These are phyloP conservation scores for Incumbomyces delicatus DNA, from an alignment of 2,329 filamentous ascomycete species.

Conservation along the genomic window DNA sequence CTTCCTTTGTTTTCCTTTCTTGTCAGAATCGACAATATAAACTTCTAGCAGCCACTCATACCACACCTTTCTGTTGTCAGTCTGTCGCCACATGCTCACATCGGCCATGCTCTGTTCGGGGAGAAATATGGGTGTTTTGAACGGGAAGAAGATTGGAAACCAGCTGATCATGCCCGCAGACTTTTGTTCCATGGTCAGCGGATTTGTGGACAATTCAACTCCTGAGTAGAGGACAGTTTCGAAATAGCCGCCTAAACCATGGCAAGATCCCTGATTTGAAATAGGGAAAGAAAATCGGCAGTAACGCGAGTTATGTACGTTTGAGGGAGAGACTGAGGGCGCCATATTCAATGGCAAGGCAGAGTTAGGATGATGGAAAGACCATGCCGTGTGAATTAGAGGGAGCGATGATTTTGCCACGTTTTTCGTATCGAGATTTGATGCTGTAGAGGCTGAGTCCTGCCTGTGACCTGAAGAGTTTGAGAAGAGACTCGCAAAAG, in stretches of 20 bases:
- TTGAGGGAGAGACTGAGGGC: constrained; percentile 39
- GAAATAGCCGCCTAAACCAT: constrained; percentile 90
- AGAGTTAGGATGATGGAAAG: constrained; percentile 30
- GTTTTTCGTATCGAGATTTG: constrained; percentile 19
- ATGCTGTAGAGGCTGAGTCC: constrained; percentile 1
- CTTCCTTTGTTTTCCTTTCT: constrained; percentile 17
- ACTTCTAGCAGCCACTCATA: constrained; percentile 96
- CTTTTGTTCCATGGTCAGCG: constrained; percentile 82
- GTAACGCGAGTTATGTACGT: constrained; percentile 83
- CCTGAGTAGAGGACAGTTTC: constrained; percentile 81
- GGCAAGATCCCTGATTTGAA: constrained; percentile 68
- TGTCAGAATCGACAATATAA: constrained; percentile 38
- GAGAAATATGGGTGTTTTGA: constrained; percentile 78
- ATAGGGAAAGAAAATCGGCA: constrained; percentile 71
- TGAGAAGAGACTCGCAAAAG: constrained; percentile 2
- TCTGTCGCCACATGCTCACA: constrained; percentile 91
- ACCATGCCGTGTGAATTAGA: constrained; percentile 36
- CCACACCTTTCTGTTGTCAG: constrained; percentile 92
- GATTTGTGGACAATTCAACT: constrained; percentile 85
- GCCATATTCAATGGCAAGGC: constrained; percentile 25
- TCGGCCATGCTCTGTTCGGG: constrained; percentile 78
- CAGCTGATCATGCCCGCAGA: constrained; percentile 98
- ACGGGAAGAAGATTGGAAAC: constrained; percentile 97
- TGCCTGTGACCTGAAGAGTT: neutral
- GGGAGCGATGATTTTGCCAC: constrained; percentile 24